Conservation (phyloP, 1,139 yeast genomes). For the Wickerhamomyces sp. region DNA sequence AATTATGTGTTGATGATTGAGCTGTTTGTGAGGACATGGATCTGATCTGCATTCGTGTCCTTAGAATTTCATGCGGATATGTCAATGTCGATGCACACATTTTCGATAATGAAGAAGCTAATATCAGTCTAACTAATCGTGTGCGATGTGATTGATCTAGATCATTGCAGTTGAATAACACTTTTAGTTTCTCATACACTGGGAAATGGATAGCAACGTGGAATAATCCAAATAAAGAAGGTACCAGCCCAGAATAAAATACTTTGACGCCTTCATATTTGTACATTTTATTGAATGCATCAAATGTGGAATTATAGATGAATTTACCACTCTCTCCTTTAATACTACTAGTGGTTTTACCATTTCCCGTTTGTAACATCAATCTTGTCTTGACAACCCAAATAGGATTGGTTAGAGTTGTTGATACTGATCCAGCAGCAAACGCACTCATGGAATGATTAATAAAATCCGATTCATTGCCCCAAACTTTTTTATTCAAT, state of each 20-base stretch:
- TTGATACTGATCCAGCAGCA: constrained; percentile 84
- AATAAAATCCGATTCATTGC: constrained; percentile 42
- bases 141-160: constrained; percentile 22
- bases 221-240: constrained; percentile 82
- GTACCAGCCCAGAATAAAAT: constrained; percentile 88
- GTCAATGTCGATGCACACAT: constrained; percentile 88
- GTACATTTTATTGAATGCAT: constrained; percentile 80
- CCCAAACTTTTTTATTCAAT: constrained; percentile 28
- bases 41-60: constrained; percentile 80
- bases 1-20: constrained; percentile 20
- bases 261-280: constrained; percentile 72
- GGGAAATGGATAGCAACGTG: constrained; percentile 99
- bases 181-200: constrained; percentile 79
- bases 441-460: constrained; percentile 78
- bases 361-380: constrained; percentile 75
- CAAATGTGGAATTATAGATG: constrained; percentile 72
- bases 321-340: constrained; percentile 23
- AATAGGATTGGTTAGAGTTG: constrained; percentile 88
- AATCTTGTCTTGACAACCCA: constrained; percentile 96
- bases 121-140: constrained; percentile 45
- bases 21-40: constrained; percentile 20
- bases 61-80: constrained; percentile 91
- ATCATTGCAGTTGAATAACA: constrained; percentile 31
- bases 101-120: constrained; percentile 79
- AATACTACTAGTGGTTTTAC: constrained; percentile 28